Base-by-base conservation (phyloP, 2,329 filamentous ascomycete species). In the Cladosporium sp. region DNA sequence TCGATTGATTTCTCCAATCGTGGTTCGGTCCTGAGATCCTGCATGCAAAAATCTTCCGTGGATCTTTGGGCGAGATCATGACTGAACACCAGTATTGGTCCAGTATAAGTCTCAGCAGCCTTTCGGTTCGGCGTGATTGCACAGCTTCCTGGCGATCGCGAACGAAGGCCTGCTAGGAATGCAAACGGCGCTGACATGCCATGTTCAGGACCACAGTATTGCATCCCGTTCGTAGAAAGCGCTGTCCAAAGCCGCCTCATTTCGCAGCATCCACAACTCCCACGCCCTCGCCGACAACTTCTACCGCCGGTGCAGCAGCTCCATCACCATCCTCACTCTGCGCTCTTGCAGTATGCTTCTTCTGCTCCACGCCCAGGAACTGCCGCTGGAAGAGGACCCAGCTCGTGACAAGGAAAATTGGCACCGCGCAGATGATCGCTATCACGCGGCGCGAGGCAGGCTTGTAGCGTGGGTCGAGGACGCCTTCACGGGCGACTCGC, bases 291-390 rank as follows among this genome's bases (percentile, higher is more conserved):
- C 49, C 60, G 16, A 56, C 60, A 28, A 52, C 46, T 21, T 53
- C 49, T 16, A 62, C 60, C n/a, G 40, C 58, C n/a, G 40, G 40
- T n/a, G 26, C 44, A 21, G 11, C 58, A 21, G 8, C 40, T 16
- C 26, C 58, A 26, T 31, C 58, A 4, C 44, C 59, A 33, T 35
- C 21, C 49, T 65, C 35, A 28, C 44, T 18, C 55, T 35, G 57
- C 46, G 31, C 26, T 59, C 55, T 62, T 31, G 35, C 33, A 28
- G 37, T 31, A 62, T 40, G n/a, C 31, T 55, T 63, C 67, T 73
- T 75, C 65, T 70, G 67, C 68, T 72, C 67, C 63, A 73, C 72
- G 12, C 73, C 72, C 65, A 64, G 61, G 58, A 76, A 73, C 29
- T 69, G 65, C 57, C 74, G 61, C 67, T 73, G 67, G 29, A 67